phyloP scores from a whole-genome alignment of 1,139 yeast genomes.

The Protomyces lactucae-debilis region DNA sequence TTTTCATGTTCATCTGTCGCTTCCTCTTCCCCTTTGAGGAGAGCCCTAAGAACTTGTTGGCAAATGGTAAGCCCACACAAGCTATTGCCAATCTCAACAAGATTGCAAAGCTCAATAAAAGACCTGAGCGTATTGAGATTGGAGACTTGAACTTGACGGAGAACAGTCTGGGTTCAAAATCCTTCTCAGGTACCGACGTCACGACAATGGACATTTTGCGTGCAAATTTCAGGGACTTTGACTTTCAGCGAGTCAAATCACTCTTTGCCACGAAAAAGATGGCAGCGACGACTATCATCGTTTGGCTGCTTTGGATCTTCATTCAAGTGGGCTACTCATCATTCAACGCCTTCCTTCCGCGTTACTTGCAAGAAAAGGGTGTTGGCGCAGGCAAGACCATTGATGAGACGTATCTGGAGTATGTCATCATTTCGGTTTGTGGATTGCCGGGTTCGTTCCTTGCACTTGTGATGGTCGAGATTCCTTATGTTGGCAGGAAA shows the following conservation, averaged over 20 bases:
- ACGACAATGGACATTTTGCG: not conserved
- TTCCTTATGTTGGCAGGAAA: slow-evolving; percentile 48
- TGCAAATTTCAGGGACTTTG: not conserved
- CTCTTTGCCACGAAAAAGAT: slow-evolving; percentile 45
- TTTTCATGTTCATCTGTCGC: slow-evolving; percentile 48
- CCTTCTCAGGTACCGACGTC: not conserved
- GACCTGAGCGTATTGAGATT: slow-evolving; percentile 44
- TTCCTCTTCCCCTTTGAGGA: slow-evolving; percentile 46
- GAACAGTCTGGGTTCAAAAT: not conserved
- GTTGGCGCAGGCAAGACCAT: slow-evolving; percentile 43
- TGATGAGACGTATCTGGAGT: slow-evolving; percentile 49
- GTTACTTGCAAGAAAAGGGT: slow-evolving; percentile 48
- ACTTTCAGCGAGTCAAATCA: slow-evolving; percentile 32
- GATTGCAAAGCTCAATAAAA: slow-evolving; percentile 46
- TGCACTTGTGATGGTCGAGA: slow-evolving; percentile 45
- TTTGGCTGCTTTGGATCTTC: slow-evolving; percentile 48
- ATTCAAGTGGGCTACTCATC: slow-evolving; percentile 50
- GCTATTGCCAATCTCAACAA: slow-evolving; percentile 44
- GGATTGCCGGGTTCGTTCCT: slow-evolving; percentile 56
- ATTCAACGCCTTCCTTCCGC: slow-evolving; percentile 50
- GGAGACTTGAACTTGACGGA: slow-evolving; percentile 9
- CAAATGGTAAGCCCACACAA: slow-evolving; percentile 52
- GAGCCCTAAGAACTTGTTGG: slow-evolving; percentile 54
- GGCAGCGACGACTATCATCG: slow-evolving; percentile 44
- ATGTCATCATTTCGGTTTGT: slow-evolving; percentile 48